Conservation (phyloP, 805 yeast genomes). For the Helenozyma baotianmanensis region DNA sequence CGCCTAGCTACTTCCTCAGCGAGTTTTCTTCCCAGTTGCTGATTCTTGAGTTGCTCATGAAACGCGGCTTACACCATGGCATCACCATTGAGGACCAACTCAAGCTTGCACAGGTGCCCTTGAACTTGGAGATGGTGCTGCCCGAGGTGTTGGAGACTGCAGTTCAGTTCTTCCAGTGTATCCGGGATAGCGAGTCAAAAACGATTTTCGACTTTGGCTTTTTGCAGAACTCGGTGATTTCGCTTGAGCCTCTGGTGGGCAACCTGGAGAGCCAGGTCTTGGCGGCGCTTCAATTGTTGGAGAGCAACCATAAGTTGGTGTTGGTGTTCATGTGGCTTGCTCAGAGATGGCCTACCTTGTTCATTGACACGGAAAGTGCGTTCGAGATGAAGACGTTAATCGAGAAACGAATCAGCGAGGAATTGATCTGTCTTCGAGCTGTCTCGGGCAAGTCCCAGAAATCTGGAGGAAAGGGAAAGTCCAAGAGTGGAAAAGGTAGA, state of each 20-base stretch:
- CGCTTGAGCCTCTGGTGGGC: slow-evolving; percentile 15
- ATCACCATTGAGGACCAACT: slow-evolving; percentile 53
- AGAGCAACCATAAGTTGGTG: slow-evolving; percentile 62
- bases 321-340: slow-evolving; percentile 79
- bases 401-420: slow-evolving; percentile 56
- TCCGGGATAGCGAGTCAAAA: slow-evolving; percentile 50
- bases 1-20: slow-evolving; percentile 38
- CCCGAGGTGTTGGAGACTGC: slow-evolving; percentile 39
- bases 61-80: slow-evolving; percentile 19
- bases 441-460: neutral
- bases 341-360: slow-evolving; percentile 78
- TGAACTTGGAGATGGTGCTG: slow-evolving; percentile 30
- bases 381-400: slow-evolving; percentile 61
- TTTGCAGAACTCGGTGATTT: slow-evolving; percentile 23
- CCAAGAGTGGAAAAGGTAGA: slow-evolving; percentile 6
- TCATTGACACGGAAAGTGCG: slow-evolving; percentile 75
- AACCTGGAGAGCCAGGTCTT: slow-evolving; percentile 19
- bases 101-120: slow-evolving; percentile 59
- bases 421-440: slow-evolving; percentile 25
- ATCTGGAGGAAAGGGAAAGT: neutral
- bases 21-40: slow-evolving; percentile 35
- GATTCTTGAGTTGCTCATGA: slow-evolving; percentile 42
- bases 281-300: slow-evolving; percentile 37
- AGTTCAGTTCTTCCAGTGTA: slow-evolving; percentile 44
- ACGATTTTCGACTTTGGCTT: slow-evolving; percentile 51